Base-by-base conservation (phyloP, 305 asterid genomes). In the Striga hermonthica region DNA sequence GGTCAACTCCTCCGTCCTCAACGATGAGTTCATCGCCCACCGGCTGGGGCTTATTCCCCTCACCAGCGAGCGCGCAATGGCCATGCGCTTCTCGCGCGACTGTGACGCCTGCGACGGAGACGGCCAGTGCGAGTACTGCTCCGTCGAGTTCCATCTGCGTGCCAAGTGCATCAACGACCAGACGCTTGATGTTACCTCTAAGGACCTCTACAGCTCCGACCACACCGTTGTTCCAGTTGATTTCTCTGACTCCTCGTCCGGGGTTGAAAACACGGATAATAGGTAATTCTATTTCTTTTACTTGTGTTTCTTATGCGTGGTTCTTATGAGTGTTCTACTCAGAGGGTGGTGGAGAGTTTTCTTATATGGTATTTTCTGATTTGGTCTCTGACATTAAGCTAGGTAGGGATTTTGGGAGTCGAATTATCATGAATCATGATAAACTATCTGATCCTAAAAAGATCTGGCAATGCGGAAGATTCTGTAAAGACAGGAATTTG, bases 61-160 rank as follows among this genome's bases (percentile, higher is more conserved):
- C 49, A 83, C 75, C 44, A 90, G 97, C 62, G 95, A 86, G 34
- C 88, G 99, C 0, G 96, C 99, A 39, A 93, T 93, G 99, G 76
- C 90, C 50, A 93, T 93, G 98, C 83, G 97, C 48, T 92, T 92
- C 85, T 92, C 97, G 1, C 90, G 97, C 12, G 98, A 92, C 81
- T 92, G 97, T 69, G 95, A 92, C 72, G 97, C 98, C 57, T 92
- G 97, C 77, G 98, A 92, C 71, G 98, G 98, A 0, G 98, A 92
- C 64, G 98, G 96, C 58, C 96, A 89, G 76, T 89, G 98, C 71
- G 98, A 92, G 87, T 92, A 82, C 72, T 92, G 97, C 76, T 87
- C 96, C 9, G 97, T 93, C 60, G 98, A 93, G 89, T 93, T 90
- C 64, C 91, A 87, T 57, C 71, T 93, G 2, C 77, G 94, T 1